Base-by-base conservation (phyloP, 163 green algal genomes). In the Chlamydomonas reinhardtii region DNA sequence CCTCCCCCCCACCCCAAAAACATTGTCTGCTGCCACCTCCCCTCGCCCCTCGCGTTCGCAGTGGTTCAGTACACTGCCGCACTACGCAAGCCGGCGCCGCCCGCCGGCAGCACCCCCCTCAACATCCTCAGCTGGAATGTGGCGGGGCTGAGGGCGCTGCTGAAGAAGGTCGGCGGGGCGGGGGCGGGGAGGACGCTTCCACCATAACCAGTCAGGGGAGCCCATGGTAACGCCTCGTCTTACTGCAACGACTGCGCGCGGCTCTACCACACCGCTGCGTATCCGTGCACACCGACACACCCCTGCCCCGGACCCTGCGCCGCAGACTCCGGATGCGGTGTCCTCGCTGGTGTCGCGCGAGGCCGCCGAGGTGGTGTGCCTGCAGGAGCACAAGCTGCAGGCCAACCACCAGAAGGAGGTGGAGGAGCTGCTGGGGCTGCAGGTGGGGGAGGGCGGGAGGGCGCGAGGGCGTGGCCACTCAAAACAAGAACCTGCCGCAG, bases 371-470 rank as follows among this genome's bases (percentile, higher is more conserved):
- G 87, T 97, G 4, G 27, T 98, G 31, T 97, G 94, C 87, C 82
- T 98, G 69, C 95, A 97, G 85, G 95, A 98, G 78, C 94, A 92
- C 76, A 98, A 98, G 89, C 88, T 98, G 68, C 91, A 97, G 68
- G 90, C 96, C 64, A 89, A 88, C 27, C 77, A 27, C n/a, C 73
- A 82, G 16, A 76, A 65, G 20, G 90, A 87, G 15, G 86, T 91
- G 22, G 66, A 76, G 35, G 62, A 0, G 56, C 29, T 37, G 54
- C 59, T 89, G 65, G 52, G 84, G 25, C 73, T 90, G 56, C 61
- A 89, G 35, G 82, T 84, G 9, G 0, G 85, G 25, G 20, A 2
- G 34, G 59, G 56, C 32, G 8, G 11, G 19, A 2, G 52, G 6
- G 74, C 52, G 72, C n/a, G n/a, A n/a, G n/a, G n/a, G n/a, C n/a